Base-by-base conservation (phyloP, 257 asterid species). In the Salvia rosmarinus region DNA sequence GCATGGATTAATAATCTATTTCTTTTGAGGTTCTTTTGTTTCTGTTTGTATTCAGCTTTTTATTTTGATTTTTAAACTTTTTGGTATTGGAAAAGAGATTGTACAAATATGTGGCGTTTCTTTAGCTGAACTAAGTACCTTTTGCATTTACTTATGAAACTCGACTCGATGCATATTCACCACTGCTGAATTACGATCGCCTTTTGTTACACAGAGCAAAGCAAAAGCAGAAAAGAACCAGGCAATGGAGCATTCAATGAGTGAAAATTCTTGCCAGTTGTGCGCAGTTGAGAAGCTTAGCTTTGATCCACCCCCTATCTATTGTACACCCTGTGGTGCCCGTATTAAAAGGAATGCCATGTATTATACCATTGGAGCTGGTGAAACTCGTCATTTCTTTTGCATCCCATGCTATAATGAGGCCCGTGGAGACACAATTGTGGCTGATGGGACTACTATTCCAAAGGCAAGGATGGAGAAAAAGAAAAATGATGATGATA, bases 261-360 rank as follows among this genome's bases (percentile, higher is more conserved):
- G 91, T 60, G 96, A 89, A 73, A 88, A 95, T 84, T 91, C 95
- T 60, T 95, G 99, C 83, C 99, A 92, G 85, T 78, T 95, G 80
- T 95, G 99, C 82, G 99, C 98, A 30, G 97, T 92, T 67, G 99
- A 91, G 88, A 95, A 87, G 84, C 96, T 95, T 64, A 75, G 89
- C 47, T 95, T 91, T 88, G 99, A 95, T 80, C 98, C 98, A 37
- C 98, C 97, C 68, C 98, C 98, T 69, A 77, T 82, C 64, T 94
- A 94, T 78, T 94, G 98, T 81, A 81, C 88, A 35, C 95, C 96
- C 43, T 94, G 98, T 73, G 97, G 97, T 80, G 90, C 92, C 75
- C 98, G 98, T 64, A 86, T 94, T 51, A 94, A 89, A 81, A 85
- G 97, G 82, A 94, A 91, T 79, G 88, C 86, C 10, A 89, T 87